These are phyloP conservation scores for Boletus tylopilopsis DNA, from an alignment of 768 basidiomycete species.

Conservation along the genomic window DNA sequence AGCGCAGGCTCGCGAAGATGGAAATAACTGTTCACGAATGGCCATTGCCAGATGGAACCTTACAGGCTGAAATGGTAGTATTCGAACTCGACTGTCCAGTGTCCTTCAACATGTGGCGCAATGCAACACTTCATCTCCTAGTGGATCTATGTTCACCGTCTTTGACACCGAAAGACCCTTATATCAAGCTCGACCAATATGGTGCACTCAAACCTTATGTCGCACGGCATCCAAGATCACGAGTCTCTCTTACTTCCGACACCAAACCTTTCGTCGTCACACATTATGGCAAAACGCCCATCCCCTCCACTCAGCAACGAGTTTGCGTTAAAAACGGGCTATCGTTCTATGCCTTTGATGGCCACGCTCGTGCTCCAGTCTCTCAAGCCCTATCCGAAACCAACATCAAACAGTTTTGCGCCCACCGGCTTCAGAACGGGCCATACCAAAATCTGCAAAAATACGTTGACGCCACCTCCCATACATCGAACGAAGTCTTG, in stretches of 20 bases:
- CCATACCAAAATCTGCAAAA: constrained; percentile 21
- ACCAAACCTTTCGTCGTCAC: not conserved
- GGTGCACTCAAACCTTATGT: not conserved
- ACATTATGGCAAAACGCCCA: no score
- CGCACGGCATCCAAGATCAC: no score
- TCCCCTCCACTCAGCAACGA: no score
- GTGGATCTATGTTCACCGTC: constrained; percentile 29
- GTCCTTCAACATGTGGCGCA: constrained; percentile 37
- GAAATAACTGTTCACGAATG: constrained; percentile 39
- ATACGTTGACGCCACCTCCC: not conserved
- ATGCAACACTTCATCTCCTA: constrained; percentile 27
- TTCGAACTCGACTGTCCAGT: constrained; percentile 41
- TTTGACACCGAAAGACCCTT: not conserved
- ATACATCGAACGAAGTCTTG: constrained; percentile 15
- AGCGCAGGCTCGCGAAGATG: constrained; percentile 14
- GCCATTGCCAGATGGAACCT: constrained; percentile 37
- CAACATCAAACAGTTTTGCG: not conserved
- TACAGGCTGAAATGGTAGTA: constrained; percentile 26
- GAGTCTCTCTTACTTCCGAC: not conserved
- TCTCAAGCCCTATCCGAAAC: not conserved
- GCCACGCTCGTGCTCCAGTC: no score
- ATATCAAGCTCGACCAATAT: constrained; percentile 10
- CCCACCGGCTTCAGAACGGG: no score
- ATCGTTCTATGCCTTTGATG: no score
- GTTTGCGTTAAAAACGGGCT: no score